Base-by-base conservation (phyloP, 495 filamentous ascomycete species). In the Trichocladium uniseriatum region DNA sequence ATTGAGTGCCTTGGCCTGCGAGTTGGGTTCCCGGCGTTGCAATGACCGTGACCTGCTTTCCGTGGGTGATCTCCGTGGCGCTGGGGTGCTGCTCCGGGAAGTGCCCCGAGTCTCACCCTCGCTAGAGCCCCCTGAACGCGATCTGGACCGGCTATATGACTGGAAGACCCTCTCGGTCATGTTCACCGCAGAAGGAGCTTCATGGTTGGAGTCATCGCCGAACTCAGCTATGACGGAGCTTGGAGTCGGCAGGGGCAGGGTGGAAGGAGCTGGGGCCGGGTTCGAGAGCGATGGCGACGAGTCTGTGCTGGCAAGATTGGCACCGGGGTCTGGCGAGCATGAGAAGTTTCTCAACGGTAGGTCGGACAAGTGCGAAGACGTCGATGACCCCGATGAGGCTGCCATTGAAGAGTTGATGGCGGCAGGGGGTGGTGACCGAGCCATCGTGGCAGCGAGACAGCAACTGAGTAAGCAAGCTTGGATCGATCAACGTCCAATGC, bases 181-280 rank as follows among this genome's bases (percentile, higher is more conserved):
- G 3, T n/a, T 20, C 3, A 39, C 24, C 6, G 51, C 38, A 1
- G 39, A 31, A 1, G 51, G 36, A 0, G 5, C 2, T 8, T 11
- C 8, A 6, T 20, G 18, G 9, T 34, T 52, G 21, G 9, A n/a
- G 11, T 2, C 35, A 10, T 56, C 56, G 1, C 46, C 53, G 24
- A 47, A 47, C 35, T 59, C 53, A 6, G 38, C 53, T 7, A 40
- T 32, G 0, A 47, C 42, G 0, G 57, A 56, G 40, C 53, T 59
- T 4, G 50, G 50, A 0, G 53, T 52, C 16, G 14, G 21, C 39
- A 20, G 27, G 0, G 14, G 28, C 11, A 13, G 6, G 13, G 37
- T 11, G 9, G 38, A 1, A 1, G 16, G 37, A 0, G 28, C 19
- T 11, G 15, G 14, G 28, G 19, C 22, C 15, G 27, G 14, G 13